Evolutionary conservation across 306 rosid genomes (phyloP), one percentile per base, ranked within the genome.

Genomic region (Rosa chinensis): DNA sequence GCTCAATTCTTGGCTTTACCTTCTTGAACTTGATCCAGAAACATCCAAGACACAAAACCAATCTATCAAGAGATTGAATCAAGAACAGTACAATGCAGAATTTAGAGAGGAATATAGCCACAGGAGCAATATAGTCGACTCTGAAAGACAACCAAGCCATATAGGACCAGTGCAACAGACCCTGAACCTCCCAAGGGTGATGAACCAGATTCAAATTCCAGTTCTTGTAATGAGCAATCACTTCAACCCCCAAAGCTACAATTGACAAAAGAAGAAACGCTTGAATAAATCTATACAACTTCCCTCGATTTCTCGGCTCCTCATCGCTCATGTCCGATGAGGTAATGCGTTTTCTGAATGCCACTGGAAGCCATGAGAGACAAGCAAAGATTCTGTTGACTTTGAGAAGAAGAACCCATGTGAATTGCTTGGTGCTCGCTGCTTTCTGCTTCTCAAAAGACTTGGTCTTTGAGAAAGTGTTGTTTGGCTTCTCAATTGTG

Each of bases 11-110:
- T 21, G 98, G 99, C 78, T 91, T 96, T 75, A 96, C 42, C 77
- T 86, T 93, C 93, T 91, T 93, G 79, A 16, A 89, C 77, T 93
- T 96, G 82, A 96, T 96, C 98, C 98, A 96, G 88, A 96, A 96
- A 69, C 98, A 96, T 17, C 99, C 99, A 64, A 96, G 58, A 64
- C 99, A 93, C 3, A 96, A 87, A 17, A 90, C 85, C n/a, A 96
- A 84, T n/a, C 99, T 93, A 82, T 95, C 99, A 59, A 95, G 82
- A 2, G 99, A 95, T 76, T 95, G 99, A 83, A 95, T 91, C 90
- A 93, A 64, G 88, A 95, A 95, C 18, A 95, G 78, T 3, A 87
- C 90, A 73, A 91, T 82, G 90, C 99, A 96, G 88, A 93, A 93
- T 56, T 86, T 89, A 1, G 99, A 96, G n/a, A 93, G 87, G 45